Percentiles rank a stretch among this genome's conserved stretches.
Evolutionary conservation across 2,329 filamentous ascomycete genomes (phyloP).

Genomic region (Microsporum audouinii): DNA sequence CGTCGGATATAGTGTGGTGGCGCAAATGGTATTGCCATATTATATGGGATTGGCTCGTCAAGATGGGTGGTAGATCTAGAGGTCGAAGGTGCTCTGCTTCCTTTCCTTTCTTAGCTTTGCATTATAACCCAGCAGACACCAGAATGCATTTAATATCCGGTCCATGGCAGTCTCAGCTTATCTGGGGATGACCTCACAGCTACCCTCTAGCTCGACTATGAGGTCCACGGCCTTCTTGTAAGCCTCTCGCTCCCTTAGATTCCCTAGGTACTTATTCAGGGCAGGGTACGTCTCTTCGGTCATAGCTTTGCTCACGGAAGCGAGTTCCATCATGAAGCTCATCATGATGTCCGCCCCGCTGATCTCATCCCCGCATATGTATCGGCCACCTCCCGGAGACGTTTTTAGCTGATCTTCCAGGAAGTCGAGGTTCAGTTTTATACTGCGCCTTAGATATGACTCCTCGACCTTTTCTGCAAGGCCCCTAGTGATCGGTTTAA

Average conservation of each 20-base stretch:
- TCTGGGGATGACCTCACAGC: neutral
- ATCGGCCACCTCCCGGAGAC: constrained; percentile 29
- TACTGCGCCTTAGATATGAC: constrained; percentile 30
- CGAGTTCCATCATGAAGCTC: constrained; percentile 36
- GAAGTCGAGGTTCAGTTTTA: constrained; percentile 34
- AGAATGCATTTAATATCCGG: too few species aligned
- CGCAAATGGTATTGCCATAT: too few species aligned
- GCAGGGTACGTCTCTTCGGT: constrained; percentile 28
- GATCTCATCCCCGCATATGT: constrained; percentile 34
- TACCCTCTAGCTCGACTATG: neutral
- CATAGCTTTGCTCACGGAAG: constrained; percentile 23
- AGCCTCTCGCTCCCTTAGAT: constrained; percentile 21
- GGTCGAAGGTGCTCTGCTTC: too few species aligned
- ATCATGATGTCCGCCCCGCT: constrained; percentile 39
- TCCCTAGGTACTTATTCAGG: constrained; percentile 19
- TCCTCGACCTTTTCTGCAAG: constrained; percentile 40
- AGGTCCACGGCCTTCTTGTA: constrained; percentile 20
- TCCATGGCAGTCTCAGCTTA: neutral
- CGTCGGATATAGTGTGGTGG: too few species aligned
- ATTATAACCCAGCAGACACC: too few species aligned
- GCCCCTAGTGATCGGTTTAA: constrained; percentile 50
- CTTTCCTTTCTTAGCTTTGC: too few species aligned
- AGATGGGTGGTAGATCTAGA: too few species aligned
- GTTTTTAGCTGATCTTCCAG: constrained; percentile 36
- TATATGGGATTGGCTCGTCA: too few species aligned